Base-by-base conservation (phyloP, 345 rosid species). In the Citrus reticulata region DNA sequence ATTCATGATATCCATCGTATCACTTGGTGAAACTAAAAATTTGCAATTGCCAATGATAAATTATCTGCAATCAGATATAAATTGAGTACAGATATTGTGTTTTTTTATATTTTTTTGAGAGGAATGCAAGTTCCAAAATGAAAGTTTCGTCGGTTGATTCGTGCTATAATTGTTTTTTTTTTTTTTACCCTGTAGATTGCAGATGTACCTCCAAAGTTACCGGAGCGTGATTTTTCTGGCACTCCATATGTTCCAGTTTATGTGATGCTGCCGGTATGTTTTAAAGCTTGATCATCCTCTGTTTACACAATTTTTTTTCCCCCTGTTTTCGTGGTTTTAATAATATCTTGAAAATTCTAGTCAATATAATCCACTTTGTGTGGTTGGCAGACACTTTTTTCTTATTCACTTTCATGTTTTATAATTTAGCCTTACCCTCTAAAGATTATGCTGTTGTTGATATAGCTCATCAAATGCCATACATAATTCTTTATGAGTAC, bases 251-350 rank as follows among this genome's bases (percentile, higher is more conserved):
- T 96, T 80, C 98, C 98, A 20, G 93, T 94, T 88, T 96, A 90
- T 90, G 95, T 94, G 79, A 94, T 94, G 93, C 88, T 97, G 78
- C 98, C 99, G 0, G 99, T 94, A 85, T 90, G 97, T 85, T 79
- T 70, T 79, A 73, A 70, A 24, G 39, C 80, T 57, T 49, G 71
- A 39, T 73, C 46, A 54, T 60, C 67, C 77, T 64, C 60, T 49
- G 6, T 37, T 30, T 27, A 40, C 37, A 49, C 9, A 19, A 54
- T 70, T 71, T 34, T 17, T 40, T 27, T 13, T 63, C 2, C 9
- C 10, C 10, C 10, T 35, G 16, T 25, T 76, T 72, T 29, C 7
- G 17, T 14, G 22, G 29, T 73, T 83, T 76, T 25, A 73, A 58
- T 65, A 70, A 58, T 65, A 70, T 32, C 77, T 35, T 80, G 25